Evolutionary conservation across 805 yeast species (phyloP), one percentile per base, ranked within the genome.

Genomic region (Sugiyamaella qingdaonensis): DNA sequence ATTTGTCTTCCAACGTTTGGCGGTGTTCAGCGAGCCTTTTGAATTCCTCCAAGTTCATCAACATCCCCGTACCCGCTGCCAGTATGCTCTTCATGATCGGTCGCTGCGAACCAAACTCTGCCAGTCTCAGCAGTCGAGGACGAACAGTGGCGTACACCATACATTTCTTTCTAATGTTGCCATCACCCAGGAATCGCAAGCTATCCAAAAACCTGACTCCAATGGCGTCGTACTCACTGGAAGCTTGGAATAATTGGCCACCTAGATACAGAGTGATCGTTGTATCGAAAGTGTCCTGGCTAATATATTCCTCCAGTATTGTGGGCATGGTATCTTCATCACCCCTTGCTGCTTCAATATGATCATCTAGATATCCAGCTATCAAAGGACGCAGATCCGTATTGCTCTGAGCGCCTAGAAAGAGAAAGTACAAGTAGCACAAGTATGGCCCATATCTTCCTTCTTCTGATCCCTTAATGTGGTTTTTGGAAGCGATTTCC

Each of bases 321-420:
- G 54, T 45, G 10, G 65, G 65, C 18, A 61, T 31, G 35, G 46
- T 42, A 33, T 54, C 54, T 10, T 51, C 43, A 18, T 19, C 35
- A 5, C 43, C 54, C 18, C 19, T 29, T 13, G 33, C n/a, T 5
- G 44, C 46, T 14, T 53, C 56, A 34, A 58, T 37, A 18, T 52
- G 55, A 8, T 58, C 60, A 14, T 60, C 63, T 7, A 64, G 58
- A 49, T 57, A 63, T 1, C 67, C 66, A 1, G 65, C 64, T 13
- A 61, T 47, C 46, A 57, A 49, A 19, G 60, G 58, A 31, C 58
- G 55, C 51, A 64, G 33, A 16, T 62, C 63, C 10, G 44, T 24
- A 2, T 56, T 54, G 13, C 61, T 52, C 48, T 62, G 52, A 35
- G 62, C 59, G 13, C 64, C 57, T 45, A 64, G 48, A 33, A 52